Evolutionary conservation across 768 basidiomycete genomes (phyloP), one percentile per base, ranked within the genome.

Genomic region (Kwoniella shandongensis): DNA sequence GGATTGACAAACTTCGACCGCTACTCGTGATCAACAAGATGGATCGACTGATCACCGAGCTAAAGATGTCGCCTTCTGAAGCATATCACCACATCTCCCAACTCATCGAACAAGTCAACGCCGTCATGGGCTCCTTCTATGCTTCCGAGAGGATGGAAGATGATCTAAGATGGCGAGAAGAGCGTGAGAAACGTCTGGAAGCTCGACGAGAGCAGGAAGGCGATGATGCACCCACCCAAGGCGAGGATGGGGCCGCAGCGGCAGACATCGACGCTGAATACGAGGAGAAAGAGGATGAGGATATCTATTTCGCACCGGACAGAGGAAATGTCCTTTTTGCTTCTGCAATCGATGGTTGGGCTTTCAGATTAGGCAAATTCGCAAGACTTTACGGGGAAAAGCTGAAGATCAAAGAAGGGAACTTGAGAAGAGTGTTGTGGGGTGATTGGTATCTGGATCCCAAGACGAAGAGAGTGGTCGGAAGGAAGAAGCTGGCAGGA

Each of bases 391-490:
- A 92, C 76, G 88, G 89, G 0, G 81, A 83, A 36, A 97, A 94
- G 76, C 82, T 99, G 12, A 88, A 89, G 25, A 87, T 98, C 69
- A 88, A 88, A 73, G 94, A 97, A 78, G 80, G 80, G 4, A 93
- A 89, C 69, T 79, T 99, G 35, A 81, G 88, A 57, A 82, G 85
- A 48, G 91, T 91, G 8, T 80, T 99, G 5, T 99, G 96, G 96
- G 96, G 96, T 2, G 96, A 98, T 76, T 98, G 86, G 74, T 99
- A 88, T 77, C 81, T 98, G 49, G 96, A 98, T 75, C 89, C 94
- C 0, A 98, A 97, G 79, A 88, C 88, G 41, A 98, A 96, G 77
- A 83, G 85, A 64, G 88, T 98, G 36, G 86, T 98, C 71, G 89
- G 87, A 66, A 81, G 91, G 76, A 93, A 91, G 77, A 88, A 93